Base-by-base conservation (phyloP, 1,284 basidiomycete species). In the Sutorius eximius region DNA sequence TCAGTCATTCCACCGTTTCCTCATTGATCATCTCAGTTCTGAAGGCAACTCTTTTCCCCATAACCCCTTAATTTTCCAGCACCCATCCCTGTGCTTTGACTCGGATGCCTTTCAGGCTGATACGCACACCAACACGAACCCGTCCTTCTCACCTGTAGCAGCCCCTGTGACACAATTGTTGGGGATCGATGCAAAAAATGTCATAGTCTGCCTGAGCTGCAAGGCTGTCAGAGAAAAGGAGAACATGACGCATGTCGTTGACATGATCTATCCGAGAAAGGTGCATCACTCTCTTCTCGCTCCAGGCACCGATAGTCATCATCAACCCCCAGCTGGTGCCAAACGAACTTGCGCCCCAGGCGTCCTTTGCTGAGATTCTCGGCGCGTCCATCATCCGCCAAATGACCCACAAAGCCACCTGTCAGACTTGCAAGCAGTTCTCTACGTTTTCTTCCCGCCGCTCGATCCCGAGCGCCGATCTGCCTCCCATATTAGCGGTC, bases 1-100 rank as follows among this genome's bases (percentile, higher is more conserved):
- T 32, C 97, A 98, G 73, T 85, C 86, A 22, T 95, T 98, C 76
- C 95, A 98, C 71, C 87, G 95, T 27, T 98, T 98, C 77, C 78
- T 98, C 30, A 75, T 98, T 40, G 94, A 96, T 59, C 84, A 86
- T 58, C 77, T 94, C 58, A 82, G 80, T 55, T 77, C 79, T 3
- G 91, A 93, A 71, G 85, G 85, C 4, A 87, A 86, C 59, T 70
- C 70, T 16, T 83, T 81, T 59, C 82, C 84, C 16, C 73, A 81
- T 32, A 90, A 89, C 61, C 85, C 84, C 1, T 61, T 89, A 10
- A 65, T 84, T 32, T 77, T 73, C 53, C 71, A 61, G 42, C 63
- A 68, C 29, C 57, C 65, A 33, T 37, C 62, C 11, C 58, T 63
- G 44, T 60, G 66, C 24, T 57, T 59, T 9, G 52, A 65, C 11